Base-by-base conservation (phyloP, 108 stramenopile species). In the Aurantiochytrium sp. region DNA sequence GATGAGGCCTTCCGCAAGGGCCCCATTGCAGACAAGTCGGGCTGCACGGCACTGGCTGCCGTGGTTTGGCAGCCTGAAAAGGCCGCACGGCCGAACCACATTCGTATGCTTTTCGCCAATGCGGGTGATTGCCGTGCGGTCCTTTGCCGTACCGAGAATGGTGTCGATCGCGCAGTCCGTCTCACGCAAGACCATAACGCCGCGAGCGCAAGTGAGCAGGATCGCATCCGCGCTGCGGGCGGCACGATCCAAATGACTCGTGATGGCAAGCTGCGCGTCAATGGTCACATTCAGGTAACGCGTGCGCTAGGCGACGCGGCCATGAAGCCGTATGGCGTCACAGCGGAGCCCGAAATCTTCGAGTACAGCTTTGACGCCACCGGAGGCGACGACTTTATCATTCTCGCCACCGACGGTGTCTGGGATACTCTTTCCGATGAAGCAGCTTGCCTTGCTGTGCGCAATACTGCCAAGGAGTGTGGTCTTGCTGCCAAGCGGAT, bases 291-390 rank as follows among this genome's bases (percentile, higher is more conserved):
- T 83, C 73, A 83, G 51, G 73, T 83, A 10, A 83, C 73, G n/a
- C 73, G 73, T n/a, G 73, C 73, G 5, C 73, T 83, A 18, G 73
- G 73, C 73, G 73, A 83, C 28, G 73, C 73, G n/a, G 73, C 73
- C 28, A 51, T 83, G 44, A 83, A 83, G 3, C 73, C 73, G 5
- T 83, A 21, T 4, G 73, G 73, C 2, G 73, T 83, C 49, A 83
- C 73, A 12, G 73, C 73, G 10, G 73, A 83, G 28, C 73, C 73
- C 23, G 73, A 83, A 28, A 83, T 83, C 2, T 28, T 51, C 45
- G 73, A 83, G 73, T 83, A 83, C 51, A 28, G 28, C 23, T 53
- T 83, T 3, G 51, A 83, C 51, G 73, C 51, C 51, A 53, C 44
- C 16, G 23, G 28, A 5, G 73, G 73, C 10, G 73, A 83, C 28